A percentile compares a stretch with the other conserved stretches of the same genome.
Evolutionary conservation across 305 asterid genomes (phyloP).

Genomic region (Caryopteris hybrid): DNA sequence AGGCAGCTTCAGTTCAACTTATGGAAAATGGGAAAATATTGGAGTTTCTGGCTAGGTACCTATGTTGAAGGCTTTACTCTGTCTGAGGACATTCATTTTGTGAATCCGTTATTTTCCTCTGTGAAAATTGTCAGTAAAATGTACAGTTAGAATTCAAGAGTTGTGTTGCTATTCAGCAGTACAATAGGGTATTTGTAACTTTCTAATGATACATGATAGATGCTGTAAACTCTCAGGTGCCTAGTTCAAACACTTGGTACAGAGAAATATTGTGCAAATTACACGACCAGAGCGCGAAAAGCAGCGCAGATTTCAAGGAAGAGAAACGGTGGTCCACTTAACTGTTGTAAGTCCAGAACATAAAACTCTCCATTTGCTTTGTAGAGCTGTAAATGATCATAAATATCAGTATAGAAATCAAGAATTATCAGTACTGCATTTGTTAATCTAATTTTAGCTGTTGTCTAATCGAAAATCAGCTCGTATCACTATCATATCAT

Average conservation of each 20-base stretch:
- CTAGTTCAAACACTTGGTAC: background rate
- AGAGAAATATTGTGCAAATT: background rate
- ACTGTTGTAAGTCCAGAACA: slow-evolving; percentile 55
- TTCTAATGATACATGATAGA: too few species aligned
- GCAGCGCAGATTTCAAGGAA: slow-evolving; percentile 63
- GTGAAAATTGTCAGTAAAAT: background rate
- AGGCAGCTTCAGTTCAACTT: slow-evolving; percentile 45
- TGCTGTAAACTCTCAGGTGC: background rate
- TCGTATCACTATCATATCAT: too few species aligned
- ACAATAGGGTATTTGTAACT: background rate
- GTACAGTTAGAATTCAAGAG: background rate
- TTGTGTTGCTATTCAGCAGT: background rate
- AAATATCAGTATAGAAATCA: background rate
- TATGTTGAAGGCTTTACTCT: background rate
- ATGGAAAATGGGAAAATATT: slow-evolving; percentile 45
- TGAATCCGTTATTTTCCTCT: background rate
- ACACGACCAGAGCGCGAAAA: slow-evolving; percentile 40
- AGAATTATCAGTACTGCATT: background rate
- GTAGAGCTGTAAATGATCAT: slow-evolving; percentile 43
- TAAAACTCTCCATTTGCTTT: slow-evolving; percentile 42
- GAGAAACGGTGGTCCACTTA: slow-evolving; percentile 53
- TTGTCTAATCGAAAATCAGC: too few species aligned
- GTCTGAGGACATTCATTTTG: background rate
- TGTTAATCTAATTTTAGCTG: too few species aligned
- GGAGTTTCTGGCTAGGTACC: slow-evolving; percentile 15